These are phyloP conservation scores for Mixia osmundae DNA, from an alignment of 1,284 basidiomycete genomes.

Conservation along the genomic window DNA sequence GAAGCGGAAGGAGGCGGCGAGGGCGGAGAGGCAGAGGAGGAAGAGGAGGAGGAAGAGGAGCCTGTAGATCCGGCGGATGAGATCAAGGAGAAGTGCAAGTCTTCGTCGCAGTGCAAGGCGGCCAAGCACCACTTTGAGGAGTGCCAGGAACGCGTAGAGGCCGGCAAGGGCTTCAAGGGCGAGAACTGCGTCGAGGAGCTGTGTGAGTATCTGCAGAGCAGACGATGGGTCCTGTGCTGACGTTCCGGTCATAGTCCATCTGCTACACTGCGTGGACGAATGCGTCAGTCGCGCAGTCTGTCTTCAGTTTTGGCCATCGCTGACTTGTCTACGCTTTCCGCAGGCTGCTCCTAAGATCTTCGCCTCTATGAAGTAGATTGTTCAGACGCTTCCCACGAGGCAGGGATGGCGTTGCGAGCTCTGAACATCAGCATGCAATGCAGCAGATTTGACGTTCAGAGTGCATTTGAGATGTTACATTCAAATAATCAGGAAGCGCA, in stretches of 20 bases:
- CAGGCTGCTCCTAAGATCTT: slow-evolving; percentile 54
- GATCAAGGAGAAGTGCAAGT: slow-evolving; percentile 8
- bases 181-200: slow-evolving; percentile 77
- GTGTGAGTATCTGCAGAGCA: slow-evolving; percentile 20
- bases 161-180: slow-evolving; percentile 31
- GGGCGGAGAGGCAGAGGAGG: slow-evolving; percentile 2
- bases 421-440: too few relatives aligned
- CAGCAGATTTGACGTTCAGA: too few relatives aligned
- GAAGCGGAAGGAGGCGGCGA: neutral
- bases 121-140: slow-evolving; percentile 66
- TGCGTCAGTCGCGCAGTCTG: slow-evolving; percentile 8
- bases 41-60: slow-evolving; percentile 9
- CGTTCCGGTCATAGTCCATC: slow-evolving; percentile 21
- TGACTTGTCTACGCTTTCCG: too few relatives aligned
- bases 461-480: too few relatives aligned
- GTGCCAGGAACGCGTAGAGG: slow-evolving; percentile 63
- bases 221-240: neutral
- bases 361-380: slow-evolving; percentile 29
- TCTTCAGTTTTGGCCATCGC: slow-evolving; percentile 6
- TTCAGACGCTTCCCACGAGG: too few relatives aligned
- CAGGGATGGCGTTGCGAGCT: too few relatives aligned
- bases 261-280: slow-evolving; percentile 18
- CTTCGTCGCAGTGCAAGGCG: slow-evolving; percentile 38
- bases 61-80: slow-evolving; percentile 8
- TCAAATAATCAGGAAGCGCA: too few relatives aligned